Evolutionary conservation across 345 rosid species (phyloP).

Genomic region (Camelina sativa): DNA sequence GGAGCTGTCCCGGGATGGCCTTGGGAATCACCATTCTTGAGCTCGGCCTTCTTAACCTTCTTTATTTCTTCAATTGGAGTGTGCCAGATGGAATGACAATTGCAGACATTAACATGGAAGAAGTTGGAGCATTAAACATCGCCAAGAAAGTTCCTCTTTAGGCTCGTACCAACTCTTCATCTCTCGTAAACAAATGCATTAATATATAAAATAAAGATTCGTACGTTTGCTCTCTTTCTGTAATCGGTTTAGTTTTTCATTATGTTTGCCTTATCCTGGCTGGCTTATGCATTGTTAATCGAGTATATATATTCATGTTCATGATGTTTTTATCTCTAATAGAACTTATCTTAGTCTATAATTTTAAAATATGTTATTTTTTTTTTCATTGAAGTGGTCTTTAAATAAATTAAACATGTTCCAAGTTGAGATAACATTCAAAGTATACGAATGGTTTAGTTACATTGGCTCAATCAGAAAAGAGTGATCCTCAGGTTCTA

Average conservation of each 20-base stretch:
- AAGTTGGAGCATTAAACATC: slow-evolving; percentile 13
- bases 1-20: slow-evolving; percentile 40
- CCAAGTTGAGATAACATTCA: too few species aligned
- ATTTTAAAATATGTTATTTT: too few species aligned
- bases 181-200: not conserved
- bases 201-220: not conserved
- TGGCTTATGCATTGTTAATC: not conserved
- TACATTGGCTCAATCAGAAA: too few species aligned
- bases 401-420: too few species aligned
- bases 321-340: not conserved
- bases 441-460: too few species aligned
- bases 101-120: slow-evolving; percentile 31
- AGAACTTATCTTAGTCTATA: too few species aligned
- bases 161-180: slow-evolving; percentile 20
- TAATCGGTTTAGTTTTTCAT: not conserved
- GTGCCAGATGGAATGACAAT: slow-evolving; percentile 22
- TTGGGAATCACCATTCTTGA: slow-evolving; percentile 27
- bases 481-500: too few species aligned
- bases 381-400: too few species aligned
- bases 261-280: not conserved
- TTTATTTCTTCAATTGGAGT: slow-evolving; percentile 38
- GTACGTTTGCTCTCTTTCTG: not conserved
- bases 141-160: slow-evolving; percentile 31
- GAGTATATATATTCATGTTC: not conserved
- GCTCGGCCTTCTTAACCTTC: slow-evolving; percentile 38